These are phyloP conservation scores for Solanum pimpinellifolium DNA, from an alignment of 257 asterid species.

Conservation along the genomic window DNA sequence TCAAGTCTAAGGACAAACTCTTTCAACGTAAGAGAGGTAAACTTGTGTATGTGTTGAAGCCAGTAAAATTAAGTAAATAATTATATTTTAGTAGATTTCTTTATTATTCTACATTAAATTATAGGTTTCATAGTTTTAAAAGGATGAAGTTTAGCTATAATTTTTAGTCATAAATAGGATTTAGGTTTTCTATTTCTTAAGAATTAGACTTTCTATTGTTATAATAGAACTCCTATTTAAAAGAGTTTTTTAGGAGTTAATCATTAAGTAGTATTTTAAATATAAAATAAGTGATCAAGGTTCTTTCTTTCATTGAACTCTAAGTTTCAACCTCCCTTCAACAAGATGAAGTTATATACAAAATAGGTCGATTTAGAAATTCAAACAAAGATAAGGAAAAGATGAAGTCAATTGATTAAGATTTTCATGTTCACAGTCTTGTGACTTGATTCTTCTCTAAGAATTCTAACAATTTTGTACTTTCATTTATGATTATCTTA, in stretches of 20 bases:
- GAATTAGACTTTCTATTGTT: not conserved
- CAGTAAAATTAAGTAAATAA: not conserved
- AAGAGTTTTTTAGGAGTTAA: no score
- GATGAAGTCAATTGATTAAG: not conserved
- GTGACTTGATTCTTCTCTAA: not conserved
- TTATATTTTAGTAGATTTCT: no score
- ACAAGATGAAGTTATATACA: not conserved
- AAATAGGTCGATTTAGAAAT: not conserved
- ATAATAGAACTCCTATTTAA: not conserved
- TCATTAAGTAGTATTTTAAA: not conserved
- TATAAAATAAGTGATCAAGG: not conserved
- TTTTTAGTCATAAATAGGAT: not conserved
- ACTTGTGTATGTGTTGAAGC: not conserved
- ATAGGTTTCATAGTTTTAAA: not conserved
- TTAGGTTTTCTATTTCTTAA: no score
- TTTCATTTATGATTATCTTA: not conserved
- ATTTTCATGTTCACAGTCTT: not conserved
- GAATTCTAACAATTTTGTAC: not conserved
- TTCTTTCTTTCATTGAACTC: not conserved
- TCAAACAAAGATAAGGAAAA: not conserved
- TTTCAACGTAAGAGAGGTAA: not conserved
- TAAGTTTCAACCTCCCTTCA: not conserved
- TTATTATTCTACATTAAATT: no score
- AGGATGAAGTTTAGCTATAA: not conserved
- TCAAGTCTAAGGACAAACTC: not conserved